Base-by-base conservation (phyloP, 2,329 filamentous ascomycete species). In the Elsinoe perseae region DNA sequence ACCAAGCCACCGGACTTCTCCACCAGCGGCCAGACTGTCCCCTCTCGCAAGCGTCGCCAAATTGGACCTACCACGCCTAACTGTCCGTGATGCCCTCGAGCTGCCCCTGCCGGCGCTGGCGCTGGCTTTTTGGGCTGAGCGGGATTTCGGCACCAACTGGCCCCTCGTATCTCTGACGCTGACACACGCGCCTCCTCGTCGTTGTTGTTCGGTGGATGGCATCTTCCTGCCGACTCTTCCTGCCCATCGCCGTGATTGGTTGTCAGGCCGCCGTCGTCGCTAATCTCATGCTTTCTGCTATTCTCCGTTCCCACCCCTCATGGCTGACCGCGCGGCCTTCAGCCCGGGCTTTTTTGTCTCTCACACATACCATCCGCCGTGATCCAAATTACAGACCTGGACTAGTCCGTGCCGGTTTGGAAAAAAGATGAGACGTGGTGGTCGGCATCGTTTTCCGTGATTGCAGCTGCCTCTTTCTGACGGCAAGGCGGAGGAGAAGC, bases 1-100 rank as follows among this genome's bases (percentile, higher is more conserved):
- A 9, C 23, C 48, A 52, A 52, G 48, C 48, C 48, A 30, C 48
- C 44, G 44, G 28, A 16, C 48, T 52, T 52, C 48, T 52, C 48
- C 48, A 52, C 48, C 48, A n/a, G n/a, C n/a, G 48, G 48, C 48
- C 48, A 27, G 30, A 30, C 48, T 23, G 44, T 6, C 48, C 48
- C 48, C 23, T 27, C 21, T 36, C 28, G 28, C 27, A 52, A 34
- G 28, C 25, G 25, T 34, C 28, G 28, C 48, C 28, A 52, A 28
- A 52, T 52, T 52, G 48, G 30, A 28, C 48, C 32, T 18, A 21
- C 40, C 40, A 44, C 40, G 40, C 40, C 40, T 21, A 44, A 18
- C n/a, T n/a, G n/a, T 21, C 18, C 40, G n/a, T n/a, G n/a, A n/a
- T n/a, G n/a, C 40, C 20, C 21, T 42, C 38, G 38, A 42, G n/a